A percentile compares a stretch with the other conserved stretches of the same genome.
Conservation (phyloP, 2,329 filamentous ascomycete species). For the Sclerotinia subarctica region DNA sequence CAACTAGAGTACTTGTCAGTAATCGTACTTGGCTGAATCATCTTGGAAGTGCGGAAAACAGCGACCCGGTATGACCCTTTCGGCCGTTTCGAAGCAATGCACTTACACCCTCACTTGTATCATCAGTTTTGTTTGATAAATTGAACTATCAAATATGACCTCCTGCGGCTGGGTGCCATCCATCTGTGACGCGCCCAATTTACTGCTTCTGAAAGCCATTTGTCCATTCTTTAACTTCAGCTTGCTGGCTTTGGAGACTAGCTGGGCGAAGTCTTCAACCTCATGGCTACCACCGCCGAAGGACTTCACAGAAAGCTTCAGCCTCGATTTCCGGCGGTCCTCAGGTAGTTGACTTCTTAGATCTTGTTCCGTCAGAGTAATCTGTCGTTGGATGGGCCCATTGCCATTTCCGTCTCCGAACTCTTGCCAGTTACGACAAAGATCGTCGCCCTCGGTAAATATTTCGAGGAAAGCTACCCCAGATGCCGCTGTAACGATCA, state of each 20-base stretch:
- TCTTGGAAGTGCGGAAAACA: not conserved
- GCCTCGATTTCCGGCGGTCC: slow-evolving; percentile 64
- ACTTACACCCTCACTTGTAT: slow-evolving; percentile 65
- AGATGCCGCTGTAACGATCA: slow-evolving; percentile 73
- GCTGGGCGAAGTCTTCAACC: slow-evolving; percentile 70
- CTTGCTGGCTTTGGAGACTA: slow-evolving; percentile 66
- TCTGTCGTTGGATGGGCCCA: slow-evolving; percentile 63
- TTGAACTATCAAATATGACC: slow-evolving; percentile 68
- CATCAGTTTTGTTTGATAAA: slow-evolving; percentile 68
- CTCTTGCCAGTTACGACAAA: slow-evolving; percentile 80
- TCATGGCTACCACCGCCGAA: slow-evolving; percentile 70
- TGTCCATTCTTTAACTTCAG: slow-evolving; percentile 75
- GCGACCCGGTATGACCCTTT: not conserved
- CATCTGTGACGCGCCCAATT: slow-evolving; percentile 69
- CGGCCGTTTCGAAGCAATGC: not conserved
- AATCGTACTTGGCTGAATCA: not conserved
- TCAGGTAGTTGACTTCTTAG: slow-evolving; percentile 69
- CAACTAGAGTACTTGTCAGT: slow-evolving; percentile 14
- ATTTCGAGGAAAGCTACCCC: slow-evolving; percentile 86
- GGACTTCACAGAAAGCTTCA: slow-evolving; percentile 74
- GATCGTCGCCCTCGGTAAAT: slow-evolving; percentile 72
- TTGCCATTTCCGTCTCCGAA: slow-evolving; percentile 62
- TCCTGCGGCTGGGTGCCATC: slow-evolving; percentile 68
- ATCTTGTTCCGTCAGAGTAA: slow-evolving; percentile 71
- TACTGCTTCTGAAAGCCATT: slow-evolving; percentile 71